Conservation (phyloP, 768 basidiomycete species). For the Amanita fuliginea region DNA sequence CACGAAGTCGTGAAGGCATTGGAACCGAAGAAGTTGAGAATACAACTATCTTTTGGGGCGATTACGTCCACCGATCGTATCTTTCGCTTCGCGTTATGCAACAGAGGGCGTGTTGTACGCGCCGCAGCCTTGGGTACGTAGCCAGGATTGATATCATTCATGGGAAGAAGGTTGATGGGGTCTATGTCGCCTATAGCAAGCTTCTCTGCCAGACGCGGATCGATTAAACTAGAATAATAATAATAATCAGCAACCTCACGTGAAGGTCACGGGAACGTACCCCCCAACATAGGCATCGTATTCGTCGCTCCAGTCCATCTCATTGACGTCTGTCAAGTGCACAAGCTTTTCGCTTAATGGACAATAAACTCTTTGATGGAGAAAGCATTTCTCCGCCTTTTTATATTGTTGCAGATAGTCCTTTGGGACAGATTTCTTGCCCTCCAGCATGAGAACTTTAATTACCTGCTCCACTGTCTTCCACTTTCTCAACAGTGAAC, state of each 20-base stretch:
- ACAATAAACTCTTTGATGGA: slow-evolving; percentile 89
- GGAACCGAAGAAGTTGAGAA: slow-evolving; percentile 56
- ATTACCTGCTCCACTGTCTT: slow-evolving; percentile 81
- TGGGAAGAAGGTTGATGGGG: slow-evolving; percentile 56
- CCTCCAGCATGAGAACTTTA: slow-evolving; percentile 65
- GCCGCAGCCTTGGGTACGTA: slow-evolving; percentile 35
- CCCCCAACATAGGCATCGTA: slow-evolving; percentile 64
- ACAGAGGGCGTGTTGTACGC: slow-evolving; percentile 14
- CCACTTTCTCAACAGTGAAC: slow-evolving; percentile 69
- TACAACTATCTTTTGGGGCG: slow-evolving; percentile 18
- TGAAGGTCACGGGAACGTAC: slow-evolving; percentile 26
- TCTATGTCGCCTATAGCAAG: slow-evolving; percentile 62
- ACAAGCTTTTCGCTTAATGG: slow-evolving; percentile 56
- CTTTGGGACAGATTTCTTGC: slow-evolving; percentile 70
- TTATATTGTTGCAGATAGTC: slow-evolving; percentile 67
- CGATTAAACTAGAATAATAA: slow-evolving; percentile 41
- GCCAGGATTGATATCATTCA: slow-evolving; percentile 69
- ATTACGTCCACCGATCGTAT: slow-evolving; percentile 20
- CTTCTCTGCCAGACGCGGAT: slow-evolving; percentile 47
- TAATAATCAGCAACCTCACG: not conserved
- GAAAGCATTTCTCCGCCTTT: slow-evolving; percentile 84
- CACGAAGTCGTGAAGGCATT: slow-evolving; percentile 14
- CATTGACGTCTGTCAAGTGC: slow-evolving; percentile 50
- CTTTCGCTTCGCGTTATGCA: slow-evolving; percentile 38
- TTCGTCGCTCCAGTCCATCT: slow-evolving; percentile 42